A percentile compares a stretch with the other conserved stretches of the same genome.
These are phyloP conservation scores for Allantophomopsis lycopodina DNA, from an alignment of 2,329 filamentous ascomycete genomes.

Conservation along the genomic window DNA sequence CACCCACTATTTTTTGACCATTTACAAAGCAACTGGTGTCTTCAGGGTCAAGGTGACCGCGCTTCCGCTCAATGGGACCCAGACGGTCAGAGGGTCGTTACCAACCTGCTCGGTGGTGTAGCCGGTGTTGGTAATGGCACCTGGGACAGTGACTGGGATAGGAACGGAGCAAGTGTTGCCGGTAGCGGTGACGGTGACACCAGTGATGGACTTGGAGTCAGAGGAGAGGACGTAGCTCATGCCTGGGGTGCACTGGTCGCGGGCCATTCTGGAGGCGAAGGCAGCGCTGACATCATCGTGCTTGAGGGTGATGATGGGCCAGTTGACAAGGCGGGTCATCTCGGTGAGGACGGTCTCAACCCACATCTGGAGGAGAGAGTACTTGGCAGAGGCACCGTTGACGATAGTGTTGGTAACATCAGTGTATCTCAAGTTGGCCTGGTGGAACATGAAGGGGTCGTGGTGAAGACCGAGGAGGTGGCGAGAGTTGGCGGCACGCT, in stretches of 20 bases:
- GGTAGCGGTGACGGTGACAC: conserved; percentile 27
- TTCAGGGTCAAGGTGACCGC: conserved; percentile 19
- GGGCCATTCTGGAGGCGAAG: conserved; percentile 32
- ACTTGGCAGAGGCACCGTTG: conserved; percentile 12
- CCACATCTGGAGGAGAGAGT: conserved; percentile 15
- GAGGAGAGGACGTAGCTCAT: conserved; percentile 8
- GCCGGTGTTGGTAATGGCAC: conserved; percentile 10
- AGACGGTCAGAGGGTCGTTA: conserved; percentile 34
- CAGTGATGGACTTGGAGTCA: conserved; percentile 8
- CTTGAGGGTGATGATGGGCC: conserved; percentile 39
- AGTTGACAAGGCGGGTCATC: conserved; percentile 25
- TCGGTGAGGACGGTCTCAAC: conserved; percentile 15
- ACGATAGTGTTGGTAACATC: conserved; percentile 21
- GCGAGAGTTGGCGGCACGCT: conserved; percentile 5
- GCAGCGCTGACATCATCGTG: conserved; percentile 36
- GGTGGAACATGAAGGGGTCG: conserved; percentile 32
- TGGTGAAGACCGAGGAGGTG: neutral
- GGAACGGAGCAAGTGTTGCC: conserved; percentile 8
- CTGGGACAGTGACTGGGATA: conserved; percentile 22
- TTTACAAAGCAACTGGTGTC: no score
- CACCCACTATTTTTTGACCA: no score
- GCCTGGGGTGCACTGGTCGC: conserved; percentile 9
- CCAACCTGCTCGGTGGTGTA: conserved; percentile 28
- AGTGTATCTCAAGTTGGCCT: conserved; percentile 41
- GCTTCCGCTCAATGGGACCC: conserved; percentile 28